These are phyloP conservation scores for Plasmodium relictum DNA, from an alignment of 169 alveolate genomes.

Conservation along the genomic window DNA sequence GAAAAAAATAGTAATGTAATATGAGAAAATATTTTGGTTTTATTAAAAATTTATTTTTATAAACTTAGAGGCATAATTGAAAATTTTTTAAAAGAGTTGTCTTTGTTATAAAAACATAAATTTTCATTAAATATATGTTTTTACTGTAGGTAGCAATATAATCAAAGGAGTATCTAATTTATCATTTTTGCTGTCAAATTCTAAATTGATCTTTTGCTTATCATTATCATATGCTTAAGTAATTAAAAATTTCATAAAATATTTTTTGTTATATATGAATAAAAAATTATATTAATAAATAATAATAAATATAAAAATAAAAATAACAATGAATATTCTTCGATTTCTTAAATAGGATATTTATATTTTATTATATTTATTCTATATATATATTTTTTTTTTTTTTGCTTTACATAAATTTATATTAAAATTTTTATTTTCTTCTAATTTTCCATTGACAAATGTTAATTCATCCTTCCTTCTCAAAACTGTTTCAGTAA, in stretches of 20 bases:
- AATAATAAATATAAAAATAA: no score
- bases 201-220: conserved; percentile 6
- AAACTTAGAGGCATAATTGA: no score
- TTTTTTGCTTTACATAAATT: conserved; percentile 17
- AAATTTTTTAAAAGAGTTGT: no score
- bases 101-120: not conserved
- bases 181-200: conserved; percentile 4
- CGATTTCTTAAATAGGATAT: no score
- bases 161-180: conserved; percentile 19
- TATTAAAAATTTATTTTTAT: no score
- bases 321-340: no score
- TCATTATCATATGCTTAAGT: conserved; percentile 29
- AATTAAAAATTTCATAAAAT: not conserved
- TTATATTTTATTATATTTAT: no score
- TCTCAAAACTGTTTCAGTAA: not conserved
- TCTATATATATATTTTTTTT: not conserved
- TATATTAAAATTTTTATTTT: conserved; percentile 14
- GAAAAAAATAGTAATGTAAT: not conserved
- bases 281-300: no score
- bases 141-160: conserved; percentile 48
- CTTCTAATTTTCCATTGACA: conserved; percentile 12
- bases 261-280: no score
- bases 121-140: not conserved
- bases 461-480: not conserved
- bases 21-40: no score